These are phyloP conservation scores for Fraxinus ornus DNA, from an alignment of 305 asterid species.

Conservation along the genomic window DNA sequence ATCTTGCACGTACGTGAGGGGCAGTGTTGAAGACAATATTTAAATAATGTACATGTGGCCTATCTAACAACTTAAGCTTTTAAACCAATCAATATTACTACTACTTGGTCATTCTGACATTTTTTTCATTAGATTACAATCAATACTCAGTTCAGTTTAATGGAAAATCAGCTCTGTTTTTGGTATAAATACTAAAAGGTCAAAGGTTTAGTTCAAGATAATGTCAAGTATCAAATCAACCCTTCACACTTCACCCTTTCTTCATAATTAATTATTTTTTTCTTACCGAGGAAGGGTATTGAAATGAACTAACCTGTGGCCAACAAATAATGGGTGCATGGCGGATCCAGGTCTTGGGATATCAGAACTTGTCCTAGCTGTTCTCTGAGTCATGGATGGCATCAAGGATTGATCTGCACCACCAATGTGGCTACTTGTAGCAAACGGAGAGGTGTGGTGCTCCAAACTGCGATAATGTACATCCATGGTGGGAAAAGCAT, in stretches of 20 bases:
- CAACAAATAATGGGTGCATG: slow-evolving; percentile 58
- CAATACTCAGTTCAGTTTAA: background rate
- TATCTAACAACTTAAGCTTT: background rate
- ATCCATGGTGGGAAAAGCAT: slow-evolving; percentile 69
- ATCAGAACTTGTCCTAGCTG: slow-evolving; percentile 62
- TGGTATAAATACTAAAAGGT: background rate
- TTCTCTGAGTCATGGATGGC: slow-evolving; percentile 51
- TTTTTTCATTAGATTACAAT: background rate
- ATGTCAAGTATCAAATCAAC: background rate
- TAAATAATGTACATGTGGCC: background rate
- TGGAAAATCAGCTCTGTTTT: background rate
- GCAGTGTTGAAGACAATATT: background rate
- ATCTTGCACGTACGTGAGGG: background rate
- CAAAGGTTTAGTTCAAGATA: background rate
- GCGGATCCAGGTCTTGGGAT: slow-evolving; percentile 48
- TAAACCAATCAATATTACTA: background rate
- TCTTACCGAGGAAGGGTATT: background rate
- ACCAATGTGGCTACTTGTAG: slow-evolving; percentile 46
- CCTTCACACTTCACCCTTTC: background rate
- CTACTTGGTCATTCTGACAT: background rate
- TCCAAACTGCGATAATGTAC: slow-evolving; percentile 66
- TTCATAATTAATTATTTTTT: background rate
- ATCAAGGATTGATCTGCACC: slow-evolving; percentile 51
- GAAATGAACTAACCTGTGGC: slow-evolving; percentile 55
- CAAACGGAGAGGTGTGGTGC: slow-evolving; percentile 49